These are phyloP conservation scores for Arthrobotrys sinensis DNA, from an alignment of 2,329 filamentous ascomycete species.

Conservation along the genomic window DNA sequence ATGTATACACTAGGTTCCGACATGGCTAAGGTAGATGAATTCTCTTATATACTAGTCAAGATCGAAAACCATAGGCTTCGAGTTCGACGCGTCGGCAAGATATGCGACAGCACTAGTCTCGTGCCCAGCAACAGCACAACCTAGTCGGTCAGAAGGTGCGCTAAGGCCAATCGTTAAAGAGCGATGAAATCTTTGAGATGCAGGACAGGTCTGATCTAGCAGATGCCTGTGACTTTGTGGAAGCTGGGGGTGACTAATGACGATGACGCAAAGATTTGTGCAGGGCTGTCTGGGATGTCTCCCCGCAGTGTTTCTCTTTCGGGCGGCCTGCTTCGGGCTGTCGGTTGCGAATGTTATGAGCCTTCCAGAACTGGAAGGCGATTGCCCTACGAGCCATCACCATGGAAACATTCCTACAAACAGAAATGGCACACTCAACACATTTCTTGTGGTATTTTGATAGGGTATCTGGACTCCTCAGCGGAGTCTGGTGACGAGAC, in stretches of 20 bases:
- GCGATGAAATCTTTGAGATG: background rate
- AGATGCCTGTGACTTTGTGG: background rate
- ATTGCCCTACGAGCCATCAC: background rate
- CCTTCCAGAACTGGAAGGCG: conserved; percentile 14
- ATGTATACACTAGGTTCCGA: conserved; percentile 53
- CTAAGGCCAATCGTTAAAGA: too few species aligned
- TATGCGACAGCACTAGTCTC: too few species aligned
- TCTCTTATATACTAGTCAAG: background rate
- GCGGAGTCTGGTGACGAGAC: too few species aligned
- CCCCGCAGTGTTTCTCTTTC: background rate
- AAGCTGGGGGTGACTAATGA: background rate
- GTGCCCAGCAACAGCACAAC: too few species aligned
- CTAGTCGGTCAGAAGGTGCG: too few species aligned
- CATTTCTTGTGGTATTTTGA: conserved; percentile 8
- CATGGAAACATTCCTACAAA: conserved; percentile 8
- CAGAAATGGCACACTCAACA: conserved; percentile 15
- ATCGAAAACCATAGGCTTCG: background rate
- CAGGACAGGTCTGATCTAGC: background rate
- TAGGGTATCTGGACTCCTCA: too few species aligned
- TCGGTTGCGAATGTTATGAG: conserved; percentile 13
- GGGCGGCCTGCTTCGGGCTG: background rate
- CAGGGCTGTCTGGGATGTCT: conserved; percentile 1
- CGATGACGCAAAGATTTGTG: conserved; percentile 21
- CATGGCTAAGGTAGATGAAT: conserved; percentile 19
- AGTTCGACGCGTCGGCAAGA: too few species aligned